These are phyloP conservation scores for Aspergillus sp. DNA, from an alignment of 2,329 filamentous ascomycete genomes.

Conservation along the genomic window DNA sequence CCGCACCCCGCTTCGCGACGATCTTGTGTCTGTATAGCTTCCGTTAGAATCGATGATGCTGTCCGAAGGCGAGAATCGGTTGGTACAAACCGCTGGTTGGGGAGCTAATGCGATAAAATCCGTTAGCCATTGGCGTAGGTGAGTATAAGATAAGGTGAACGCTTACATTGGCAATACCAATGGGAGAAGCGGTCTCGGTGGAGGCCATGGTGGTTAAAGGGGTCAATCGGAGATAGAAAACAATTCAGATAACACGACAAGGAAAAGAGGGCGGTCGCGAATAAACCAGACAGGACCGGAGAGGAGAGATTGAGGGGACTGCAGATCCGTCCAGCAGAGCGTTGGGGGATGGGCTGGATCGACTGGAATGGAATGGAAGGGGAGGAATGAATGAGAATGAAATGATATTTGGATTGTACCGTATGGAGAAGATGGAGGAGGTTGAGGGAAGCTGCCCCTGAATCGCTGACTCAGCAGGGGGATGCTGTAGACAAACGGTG, in stretches of 20 bases:
- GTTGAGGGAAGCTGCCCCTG: conserved; percentile 29
- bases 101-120: conserved; percentile 48
- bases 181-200: conserved; percentile 61
- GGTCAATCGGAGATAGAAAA: conserved; percentile 12
- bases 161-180: conserved; percentile 73
- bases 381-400: neutral
- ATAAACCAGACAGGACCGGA: neutral
- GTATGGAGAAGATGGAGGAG: neutral
- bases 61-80: conserved; percentile 8
- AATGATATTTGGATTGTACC: neutral
- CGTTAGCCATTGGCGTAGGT: neutral
- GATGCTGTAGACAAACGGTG: neutral
- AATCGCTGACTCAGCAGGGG: conserved; percentile 22
- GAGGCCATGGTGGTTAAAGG: conserved; percentile 56
- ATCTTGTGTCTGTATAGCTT: conserved; percentile 61
- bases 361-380: neutral
- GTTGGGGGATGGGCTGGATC: neutral
- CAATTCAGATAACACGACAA: conserved; percentile 15
- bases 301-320: neutral
- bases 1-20: conserved; percentile 81
- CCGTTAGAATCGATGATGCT: conserved; percentile 20
- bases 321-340: neutral
- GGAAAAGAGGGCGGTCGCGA: neutral
- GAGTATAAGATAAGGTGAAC: neutral
- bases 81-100: conserved; percentile 65